phyloP scores from a whole-genome alignment of 1,139 yeast species.

The Sugiyamaella paludigena region DNA sequence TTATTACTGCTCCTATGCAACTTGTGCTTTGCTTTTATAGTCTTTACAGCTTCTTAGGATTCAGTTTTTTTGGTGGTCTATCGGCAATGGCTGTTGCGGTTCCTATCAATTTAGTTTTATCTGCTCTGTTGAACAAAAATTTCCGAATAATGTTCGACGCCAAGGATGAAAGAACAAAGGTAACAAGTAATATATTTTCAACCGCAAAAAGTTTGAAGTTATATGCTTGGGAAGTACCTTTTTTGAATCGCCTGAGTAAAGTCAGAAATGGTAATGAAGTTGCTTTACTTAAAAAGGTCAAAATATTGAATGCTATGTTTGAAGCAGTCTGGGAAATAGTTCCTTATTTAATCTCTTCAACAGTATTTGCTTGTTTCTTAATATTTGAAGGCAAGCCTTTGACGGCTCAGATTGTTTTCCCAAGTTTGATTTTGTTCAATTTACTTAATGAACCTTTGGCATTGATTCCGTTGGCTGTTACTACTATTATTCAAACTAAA shows the following conservation, averaged over 20 bases:
- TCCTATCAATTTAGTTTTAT: constrained; percentile 56
- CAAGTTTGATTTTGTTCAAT: constrained; percentile 60
- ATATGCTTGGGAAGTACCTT: constrained; percentile 71
- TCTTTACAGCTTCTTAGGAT: constrained; percentile 57
- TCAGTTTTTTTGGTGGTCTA: constrained; percentile 59
- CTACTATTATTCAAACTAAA: constrained; percentile 51
- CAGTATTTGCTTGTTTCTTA: constrained; percentile 55
- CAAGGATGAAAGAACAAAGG: constrained; percentile 57
- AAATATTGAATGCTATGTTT: constrained; percentile 42
- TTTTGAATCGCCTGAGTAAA: constrained; percentile 47
- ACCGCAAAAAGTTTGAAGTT: constrained; percentile 65
- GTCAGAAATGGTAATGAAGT: constrained; percentile 89
- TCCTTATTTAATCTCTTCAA: constrained; percentile 65
- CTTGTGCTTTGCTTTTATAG: constrained; percentile 53
- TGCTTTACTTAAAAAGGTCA: constrained; percentile 57
- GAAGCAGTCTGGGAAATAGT: constrained; percentile 61
- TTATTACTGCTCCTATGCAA: constrained; percentile 50
- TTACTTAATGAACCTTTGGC: constrained; percentile 59
- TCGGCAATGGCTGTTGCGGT: constrained; percentile 48
- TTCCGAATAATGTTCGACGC: constrained; percentile 61
- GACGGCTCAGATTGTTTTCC: constrained; percentile 70
- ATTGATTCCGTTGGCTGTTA: constrained; percentile 44
- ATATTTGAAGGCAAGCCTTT: constrained; percentile 44
- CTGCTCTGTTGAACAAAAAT: constrained; percentile 47
- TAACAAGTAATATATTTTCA: constrained; percentile 60